Percentiles rank a stretch among this genome's conserved stretches.
These are phyloP conservation scores for Cryptosporidium ryanae DNA, from an alignment of 169 alveolate genomes.

Conservation along the genomic window DNA sequence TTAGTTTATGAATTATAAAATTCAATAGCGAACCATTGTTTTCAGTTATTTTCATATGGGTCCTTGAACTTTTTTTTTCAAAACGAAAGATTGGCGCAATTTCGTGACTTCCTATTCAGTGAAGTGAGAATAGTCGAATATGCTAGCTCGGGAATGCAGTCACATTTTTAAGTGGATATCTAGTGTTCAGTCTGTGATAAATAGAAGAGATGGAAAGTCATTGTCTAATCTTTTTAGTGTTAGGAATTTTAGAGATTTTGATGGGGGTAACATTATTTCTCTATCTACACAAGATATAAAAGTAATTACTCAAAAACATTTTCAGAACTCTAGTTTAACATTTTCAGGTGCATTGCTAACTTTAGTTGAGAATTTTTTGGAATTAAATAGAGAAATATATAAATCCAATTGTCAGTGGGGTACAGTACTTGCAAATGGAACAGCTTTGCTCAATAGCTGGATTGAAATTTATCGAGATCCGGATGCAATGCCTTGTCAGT, in stretches of 20 bases:
- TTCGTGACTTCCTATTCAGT: too few species aligned
- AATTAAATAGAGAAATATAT: constrained; percentile 22
- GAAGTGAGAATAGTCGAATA: background rate
- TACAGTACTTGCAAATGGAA: constrained; percentile 28
- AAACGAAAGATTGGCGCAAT: background rate
- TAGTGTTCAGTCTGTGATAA: constrained; percentile 9
- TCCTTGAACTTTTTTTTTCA: background rate
- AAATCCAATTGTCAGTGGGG: constrained; percentile 67
- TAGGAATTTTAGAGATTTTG: background rate
- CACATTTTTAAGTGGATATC: constrained; percentile 36
- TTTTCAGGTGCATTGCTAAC: constrained; percentile 21
- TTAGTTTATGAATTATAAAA: too few species aligned
- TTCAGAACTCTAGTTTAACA: constrained; percentile 2
- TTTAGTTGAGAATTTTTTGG: constrained; percentile 45
- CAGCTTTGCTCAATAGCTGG: constrained; percentile 59
- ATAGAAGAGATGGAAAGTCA: constrained; percentile 48
- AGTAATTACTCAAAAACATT: constrained; percentile 34
- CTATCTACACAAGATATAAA: constrained; percentile 45
- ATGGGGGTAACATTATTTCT: constrained; percentile 10
- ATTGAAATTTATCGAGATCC: constrained; percentile 68
- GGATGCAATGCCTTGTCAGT: constrained; percentile 68
- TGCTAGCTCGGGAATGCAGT: constrained; percentile 29
- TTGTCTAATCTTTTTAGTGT: constrained; percentile 19
- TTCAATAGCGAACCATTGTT: too few species aligned
- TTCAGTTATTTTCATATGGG: too few species aligned